Evolutionary conservation across 2,329 filamentous ascomycete genomes (phyloP), one percentile per base, ranked within the genome.

Genomic region (Aspergillus sp.): DNA sequence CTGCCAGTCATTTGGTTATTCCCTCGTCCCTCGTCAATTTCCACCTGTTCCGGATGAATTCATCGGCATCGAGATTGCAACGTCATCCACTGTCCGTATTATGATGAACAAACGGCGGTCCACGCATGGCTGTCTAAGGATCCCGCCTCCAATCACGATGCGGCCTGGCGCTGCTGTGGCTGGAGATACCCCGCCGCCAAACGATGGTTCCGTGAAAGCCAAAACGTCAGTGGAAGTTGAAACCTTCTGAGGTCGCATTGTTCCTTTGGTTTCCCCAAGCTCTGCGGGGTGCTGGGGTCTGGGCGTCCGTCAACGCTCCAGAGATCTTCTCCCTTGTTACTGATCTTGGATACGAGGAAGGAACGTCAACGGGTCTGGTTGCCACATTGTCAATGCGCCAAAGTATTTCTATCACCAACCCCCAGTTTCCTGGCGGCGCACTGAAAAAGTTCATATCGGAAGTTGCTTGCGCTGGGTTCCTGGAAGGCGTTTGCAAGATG

Each of bases 281-380:
- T 44, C 49, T 51, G 51, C 39, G 45, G 56, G 45, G 54, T 9
- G n/a, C 12, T 31, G 45, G 35, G 25, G 44, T 40, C 50, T 58
- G 50, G 56, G 56, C 56, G 40, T 39, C 40, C 46, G 50, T 54
- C 56, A 58, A 51, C 9, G 49, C 27, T 9, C 45, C 44, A 56
- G 62, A n/a, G 57, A 68, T 63, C 56, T 45, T 37, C 59, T 15
- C 14, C 21, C 40, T 5, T 6, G 8, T 50, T 61, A 21, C 58
- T 49, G 17, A 45, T 58, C 43, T 55, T 39, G 59, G 56, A 59
- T 49, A 62, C 51, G 51, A 57, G 27, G 45, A 49, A 50, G 56
- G 55, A 55, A 31, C 27, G 52, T 33, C 7, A 40, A 52, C 55
- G 41, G 49, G 17, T 35, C 25, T 44, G 4, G 12, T 44, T 15